Evolutionary conservation across 306 rosid species (phyloP).

Genomic region (Lotus japonicus): DNA sequence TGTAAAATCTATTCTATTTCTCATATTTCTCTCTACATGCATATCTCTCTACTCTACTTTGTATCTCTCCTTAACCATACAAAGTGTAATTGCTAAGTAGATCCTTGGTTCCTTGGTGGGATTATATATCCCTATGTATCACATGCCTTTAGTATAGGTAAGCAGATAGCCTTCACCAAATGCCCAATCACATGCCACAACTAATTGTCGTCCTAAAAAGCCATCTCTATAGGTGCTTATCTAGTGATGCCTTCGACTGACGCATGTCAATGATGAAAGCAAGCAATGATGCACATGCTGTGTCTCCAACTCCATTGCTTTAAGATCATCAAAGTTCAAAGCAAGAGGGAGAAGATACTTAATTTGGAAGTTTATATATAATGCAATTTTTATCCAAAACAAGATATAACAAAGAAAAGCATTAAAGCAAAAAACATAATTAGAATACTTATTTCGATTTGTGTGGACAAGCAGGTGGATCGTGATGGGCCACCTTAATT

Average conservation of each 20-base stretch:
- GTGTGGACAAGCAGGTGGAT: not conserved
- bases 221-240: slow-evolving; percentile 13
- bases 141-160: too few relatives aligned
- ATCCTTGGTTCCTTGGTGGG: too few relatives aligned
- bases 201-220: too few relatives aligned
- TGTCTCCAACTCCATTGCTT: slow-evolving; percentile 27
- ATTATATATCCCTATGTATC: too few relatives aligned
- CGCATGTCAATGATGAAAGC: slow-evolving; percentile 26
- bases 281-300: slow-evolving; percentile 24
- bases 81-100: too few relatives aligned
- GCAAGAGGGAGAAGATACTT: slow-evolving; percentile 12
- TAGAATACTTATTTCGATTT: not conserved
- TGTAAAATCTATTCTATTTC: too few relatives aligned
- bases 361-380: slow-evolving; percentile 10
- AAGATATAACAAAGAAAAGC: not conserved
- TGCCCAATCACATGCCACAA: too few relatives aligned
- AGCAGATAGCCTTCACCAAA: too few relatives aligned
- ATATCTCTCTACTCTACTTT: too few relatives aligned
- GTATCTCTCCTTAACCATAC: too few relatives aligned
- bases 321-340: not conserved
- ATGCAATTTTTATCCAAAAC: slow-evolving; percentile 19
- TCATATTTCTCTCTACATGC: too few relatives aligned
- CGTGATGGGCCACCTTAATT: slow-evolving; percentile 1
- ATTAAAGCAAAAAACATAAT: not conserved
- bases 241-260: slow-evolving; percentile 16